Conservation (phyloP, 495 filamentous ascomycete genomes). For the Talaromyces nanjingensis region DNA sequence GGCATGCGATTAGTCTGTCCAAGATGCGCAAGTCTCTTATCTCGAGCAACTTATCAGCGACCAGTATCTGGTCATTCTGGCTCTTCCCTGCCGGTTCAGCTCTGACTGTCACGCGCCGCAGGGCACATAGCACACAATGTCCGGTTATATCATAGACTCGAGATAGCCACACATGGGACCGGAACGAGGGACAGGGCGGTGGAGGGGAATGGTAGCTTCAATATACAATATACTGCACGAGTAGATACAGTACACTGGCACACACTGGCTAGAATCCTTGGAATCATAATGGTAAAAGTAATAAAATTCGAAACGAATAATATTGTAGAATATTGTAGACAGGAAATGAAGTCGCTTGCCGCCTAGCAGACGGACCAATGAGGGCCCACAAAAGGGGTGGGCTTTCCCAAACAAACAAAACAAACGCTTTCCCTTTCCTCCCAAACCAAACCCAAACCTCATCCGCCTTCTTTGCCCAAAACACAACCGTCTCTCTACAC, state of each 20-base stretch:
- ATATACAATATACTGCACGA: not conserved
- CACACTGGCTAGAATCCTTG: too few relatives aligned
- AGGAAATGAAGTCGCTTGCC: not conserved
- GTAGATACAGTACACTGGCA: not conserved
- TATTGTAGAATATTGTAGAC: not conserved
- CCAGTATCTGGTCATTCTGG: not conserved
- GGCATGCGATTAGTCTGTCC: not conserved
- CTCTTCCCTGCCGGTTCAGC: not conserved
- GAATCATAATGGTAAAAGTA: too few relatives aligned
- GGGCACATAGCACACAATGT: not conserved
- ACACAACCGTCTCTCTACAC: constrained; percentile 14
- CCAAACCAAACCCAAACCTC: constrained; percentile 1
- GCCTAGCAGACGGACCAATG: constrained; percentile 6
- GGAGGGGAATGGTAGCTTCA: not conserved
- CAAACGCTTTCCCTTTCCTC: constrained; percentile 21
- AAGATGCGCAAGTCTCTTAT: not conserved
- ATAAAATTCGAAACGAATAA: not conserved
- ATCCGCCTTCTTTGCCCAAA: constrained; percentile 12
- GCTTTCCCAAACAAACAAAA: constrained; percentile 5
- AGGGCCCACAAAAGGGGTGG: not conserved
- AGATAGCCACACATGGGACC: not conserved
- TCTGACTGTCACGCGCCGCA: not conserved
- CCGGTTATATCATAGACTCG: not conserved
- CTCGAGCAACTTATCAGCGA: constrained; percentile 5
- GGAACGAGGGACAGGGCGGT: not conserved